These are phyloP conservation scores for Dryas drummondii DNA, from an alignment of 306 rosid species.

Conservation along the genomic window DNA sequence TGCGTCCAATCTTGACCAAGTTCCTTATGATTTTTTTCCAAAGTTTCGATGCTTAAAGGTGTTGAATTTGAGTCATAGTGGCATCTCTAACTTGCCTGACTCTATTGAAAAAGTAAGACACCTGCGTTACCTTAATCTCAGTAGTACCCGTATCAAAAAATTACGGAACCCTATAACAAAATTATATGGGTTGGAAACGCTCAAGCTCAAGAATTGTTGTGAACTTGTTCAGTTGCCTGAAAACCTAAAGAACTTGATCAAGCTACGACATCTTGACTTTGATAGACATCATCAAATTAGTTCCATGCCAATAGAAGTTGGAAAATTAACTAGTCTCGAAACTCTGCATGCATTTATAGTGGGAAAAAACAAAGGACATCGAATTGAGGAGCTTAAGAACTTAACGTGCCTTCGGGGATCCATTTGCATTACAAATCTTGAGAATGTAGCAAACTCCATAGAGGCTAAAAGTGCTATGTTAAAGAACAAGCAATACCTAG, in stretches of 20 bases:
- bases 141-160: neutral
- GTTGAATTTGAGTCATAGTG: slow-evolving; percentile 21
- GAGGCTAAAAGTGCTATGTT: slow-evolving; percentile 12
- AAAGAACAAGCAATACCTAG: slow-evolving; percentile 16
- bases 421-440: slow-evolving; percentile 24
- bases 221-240: neutral
- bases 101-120: neutral
- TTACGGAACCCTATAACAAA: neutral
- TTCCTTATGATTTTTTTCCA: slow-evolving; percentile 15
- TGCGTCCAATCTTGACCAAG: neutral
- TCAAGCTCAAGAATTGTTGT: slow-evolving; percentile 9
- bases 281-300: neutral
- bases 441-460: slow-evolving; percentile 14
- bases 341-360: neutral
- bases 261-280: slow-evolving; percentile 22
- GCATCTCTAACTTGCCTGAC: slow-evolving; percentile 14
- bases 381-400: slow-evolving; percentile 18
- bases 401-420: slow-evolving; percentile 18
- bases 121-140: neutral
- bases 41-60: slow-evolving; percentile 11
- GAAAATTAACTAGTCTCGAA: neutral
- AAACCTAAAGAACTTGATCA: neutral
- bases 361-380: neutral
- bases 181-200: slow-evolving; percentile 17
- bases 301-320: neutral